Evolutionary conservation across 192 early-diverging fungal genomes (phyloP).

Genomic region (Haplosporangium gracile): DNA sequence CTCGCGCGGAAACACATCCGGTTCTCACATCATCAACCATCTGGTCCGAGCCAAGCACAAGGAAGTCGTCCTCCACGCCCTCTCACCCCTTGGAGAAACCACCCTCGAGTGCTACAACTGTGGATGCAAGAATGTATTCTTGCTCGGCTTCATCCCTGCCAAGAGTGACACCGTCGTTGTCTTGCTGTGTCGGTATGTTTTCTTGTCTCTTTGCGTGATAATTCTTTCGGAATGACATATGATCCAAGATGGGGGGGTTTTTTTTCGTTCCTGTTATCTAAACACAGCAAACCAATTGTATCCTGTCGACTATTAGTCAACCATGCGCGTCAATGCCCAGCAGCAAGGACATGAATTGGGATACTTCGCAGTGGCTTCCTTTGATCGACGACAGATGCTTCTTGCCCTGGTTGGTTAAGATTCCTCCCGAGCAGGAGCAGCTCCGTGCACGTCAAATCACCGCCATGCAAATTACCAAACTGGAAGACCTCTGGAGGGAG

Average conservation of each 20-base stretch:
- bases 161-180: conserved; percentile 99
- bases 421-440: conserved; percentile 88
- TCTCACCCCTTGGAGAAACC: conserved; percentile 94
- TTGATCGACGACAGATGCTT: conserved; percentile 96
- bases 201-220: not conserved
- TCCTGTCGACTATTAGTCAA: conserved; percentile 65
- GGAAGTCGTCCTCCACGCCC: conserved; percentile 93
- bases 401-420: conserved; percentile 94
- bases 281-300: not conserved
- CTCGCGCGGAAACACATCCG: conserved; percentile 87
- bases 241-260: not conserved
- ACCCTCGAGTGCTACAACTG: conserved; percentile 98
- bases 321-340: conserved; percentile 92
- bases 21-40: conserved; percentile 97
- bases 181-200: conserved; percentile 87
- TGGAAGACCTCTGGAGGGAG: conserved; percentile 95
- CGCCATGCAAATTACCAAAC: conserved; percentile 82
- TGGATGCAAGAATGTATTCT: conserved; percentile 93
- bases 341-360: conserved; percentile 97
- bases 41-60: conserved; percentile 94
- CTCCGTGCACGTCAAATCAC: conserved; percentile 87
- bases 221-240: not conserved
- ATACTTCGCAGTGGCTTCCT: conserved; percentile 96
- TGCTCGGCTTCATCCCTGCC: conserved; percentile 98
- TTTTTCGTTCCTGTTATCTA: not conserved